Percentiles rank a stretch among this genome's conserved stretches.
Evolutionary conservation across 306 rosid genomes (phyloP).

Genomic region (Dryas alaskensis): DNA sequence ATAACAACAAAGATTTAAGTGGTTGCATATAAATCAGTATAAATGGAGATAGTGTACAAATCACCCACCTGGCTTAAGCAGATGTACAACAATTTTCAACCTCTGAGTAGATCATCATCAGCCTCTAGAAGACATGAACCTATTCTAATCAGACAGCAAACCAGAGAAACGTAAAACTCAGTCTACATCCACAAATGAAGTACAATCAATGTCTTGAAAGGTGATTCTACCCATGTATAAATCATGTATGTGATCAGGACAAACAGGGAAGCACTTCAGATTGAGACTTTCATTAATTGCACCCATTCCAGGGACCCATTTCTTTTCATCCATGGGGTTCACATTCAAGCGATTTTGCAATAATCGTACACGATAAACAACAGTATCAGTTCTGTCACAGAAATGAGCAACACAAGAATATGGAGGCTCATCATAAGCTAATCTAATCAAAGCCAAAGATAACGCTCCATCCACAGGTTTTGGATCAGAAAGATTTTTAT

Average conservation of each 20-base stretch:
- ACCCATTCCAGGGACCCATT: constrained; percentile 74
- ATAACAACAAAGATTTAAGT: not conserved
- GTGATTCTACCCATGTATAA: constrained; percentile 65
- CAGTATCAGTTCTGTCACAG: constrained; percentile 57
- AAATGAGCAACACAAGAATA: constrained; percentile 68
- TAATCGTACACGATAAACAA: constrained; percentile 59
- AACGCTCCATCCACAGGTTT: constrained; percentile 72
- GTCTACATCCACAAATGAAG: constrained; percentile 47
- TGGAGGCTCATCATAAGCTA: constrained; percentile 70
- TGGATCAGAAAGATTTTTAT: constrained; percentile 72
- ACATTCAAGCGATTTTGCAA: constrained; percentile 54
- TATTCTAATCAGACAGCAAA: not conserved
- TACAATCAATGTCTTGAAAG: constrained; percentile 72
- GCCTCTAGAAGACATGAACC: not conserved
- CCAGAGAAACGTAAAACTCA: constrained; percentile 22
- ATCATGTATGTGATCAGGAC: constrained; percentile 62
- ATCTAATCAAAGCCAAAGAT: constrained; percentile 60
- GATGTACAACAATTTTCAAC: not conserved
- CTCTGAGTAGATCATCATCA: not conserved
- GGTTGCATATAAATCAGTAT: not conserved
- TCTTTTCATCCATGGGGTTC: constrained; percentile 46
- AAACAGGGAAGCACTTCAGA: constrained; percentile 71
- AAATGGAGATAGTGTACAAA: not conserved
- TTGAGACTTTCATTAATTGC: constrained; percentile 63
- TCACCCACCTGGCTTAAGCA: not conserved